Base-by-base conservation (phyloP, 306 rosid species). In the Luffa aegyptiaca region DNA sequence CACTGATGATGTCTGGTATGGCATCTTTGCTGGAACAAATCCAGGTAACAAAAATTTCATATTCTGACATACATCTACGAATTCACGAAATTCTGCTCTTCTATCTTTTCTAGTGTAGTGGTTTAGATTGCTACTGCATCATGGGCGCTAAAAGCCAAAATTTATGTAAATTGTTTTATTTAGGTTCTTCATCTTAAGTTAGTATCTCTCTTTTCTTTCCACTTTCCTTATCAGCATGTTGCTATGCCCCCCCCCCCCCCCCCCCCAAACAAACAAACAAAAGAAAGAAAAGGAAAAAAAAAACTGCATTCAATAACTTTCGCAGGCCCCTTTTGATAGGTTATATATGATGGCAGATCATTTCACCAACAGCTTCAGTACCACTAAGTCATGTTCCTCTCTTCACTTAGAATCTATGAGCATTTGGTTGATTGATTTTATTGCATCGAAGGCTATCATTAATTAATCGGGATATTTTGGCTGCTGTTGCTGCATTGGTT, bases 1-100 rank as follows among this genome's bases (percentile, higher is more conserved):
- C 87, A 90, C 97, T 37, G 99, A 96, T 91, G 93, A 89, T 69
- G 98, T 85, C 74, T 96, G 99, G 99, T 96, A 96, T 69, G 99
- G 94, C 52, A 96, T 91, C 85, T 96, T 93, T 87, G 96, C 99
- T 4, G 99, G 99, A 90, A 96, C 93, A 80, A 96, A 96, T 86
- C 97, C 98, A 90, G 99, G 99, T 96, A 93, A 82, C 48, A 14
- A 74, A 21, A 51, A 16, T 35, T 12, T 26, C n/a, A 17, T 31
- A 51, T 73, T 73, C 44, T 48, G 59, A 49, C 21, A 45, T 48
- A 12, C 62, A 51, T 52, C 48, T 51, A 31, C 4, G 21, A 17
- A 31, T 33, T 49, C 61, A 49, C 21, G 41, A 71, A 71, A 48
- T 26, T 71, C 11, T 46, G 57, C 41, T n/a, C n/a, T n/a, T n/a